Evolutionary conservation across 306 rosid species (phyloP).

Genomic region (Sechiopsis laciniata): DNA sequence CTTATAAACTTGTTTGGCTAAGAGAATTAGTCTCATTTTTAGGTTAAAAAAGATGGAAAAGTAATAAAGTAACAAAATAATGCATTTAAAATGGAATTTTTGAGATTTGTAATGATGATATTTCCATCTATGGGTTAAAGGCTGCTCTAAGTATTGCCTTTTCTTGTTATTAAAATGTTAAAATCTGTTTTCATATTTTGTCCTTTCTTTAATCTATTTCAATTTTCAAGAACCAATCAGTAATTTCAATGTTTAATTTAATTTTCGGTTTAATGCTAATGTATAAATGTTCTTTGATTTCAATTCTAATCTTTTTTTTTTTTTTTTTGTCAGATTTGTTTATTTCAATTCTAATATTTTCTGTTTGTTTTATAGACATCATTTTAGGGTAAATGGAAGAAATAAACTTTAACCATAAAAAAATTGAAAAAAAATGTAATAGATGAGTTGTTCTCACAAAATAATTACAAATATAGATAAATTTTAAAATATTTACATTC

Average conservation of each 20-base stretch:
- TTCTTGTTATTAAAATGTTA: not conserved
- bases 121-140: not conserved
- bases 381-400: not conserved
- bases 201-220: not conserved
- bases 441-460: no score
- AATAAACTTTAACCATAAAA: no score
- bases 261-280: not conserved
- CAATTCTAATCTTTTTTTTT: no score
- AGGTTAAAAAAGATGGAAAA: not conserved
- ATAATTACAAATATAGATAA: no score
- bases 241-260: not conserved
- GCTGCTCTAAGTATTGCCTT: not conserved
- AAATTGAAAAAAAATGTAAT: no score
- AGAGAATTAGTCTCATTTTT: not conserved
- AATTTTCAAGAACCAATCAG: not conserved
- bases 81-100: slow-evolving; percentile 5
- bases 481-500: no score
- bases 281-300: no score
- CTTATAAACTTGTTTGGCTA: not conserved
- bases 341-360: not conserved
- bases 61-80: slow-evolving; percentile 1
- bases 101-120: slow-evolving; percentile 8
- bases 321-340: not conserved
- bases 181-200: not conserved
- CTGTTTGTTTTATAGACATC: not conserved